These are phyloP conservation scores for Porpolomopsis calyptriformis DNA, from an alignment of 768 basidiomycete genomes.

Conservation along the genomic window DNA sequence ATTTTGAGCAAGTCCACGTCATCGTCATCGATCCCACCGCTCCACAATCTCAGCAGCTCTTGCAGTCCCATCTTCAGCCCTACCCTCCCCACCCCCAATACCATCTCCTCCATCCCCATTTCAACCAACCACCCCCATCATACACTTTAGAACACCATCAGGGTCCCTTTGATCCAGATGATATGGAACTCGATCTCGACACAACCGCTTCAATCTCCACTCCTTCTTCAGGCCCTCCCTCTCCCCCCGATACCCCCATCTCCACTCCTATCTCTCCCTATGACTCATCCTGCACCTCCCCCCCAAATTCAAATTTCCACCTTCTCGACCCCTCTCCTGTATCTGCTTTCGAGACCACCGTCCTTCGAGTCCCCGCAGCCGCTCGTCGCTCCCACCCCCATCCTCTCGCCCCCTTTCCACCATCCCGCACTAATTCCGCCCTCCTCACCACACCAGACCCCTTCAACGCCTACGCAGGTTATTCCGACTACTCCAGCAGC, in stretches of 20 bases:
- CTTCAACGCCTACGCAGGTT: constrained; percentile 62
- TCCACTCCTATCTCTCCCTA: constrained; percentile 37
- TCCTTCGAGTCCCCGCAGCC: constrained; percentile 10
- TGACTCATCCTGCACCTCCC: constrained; percentile 31
- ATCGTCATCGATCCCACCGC: constrained; percentile 46
- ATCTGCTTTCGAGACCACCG: constrained; percentile 42
- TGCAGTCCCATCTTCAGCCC: constrained; percentile 18
- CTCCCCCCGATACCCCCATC: constrained; percentile 42
- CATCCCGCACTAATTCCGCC: constrained; percentile 17
- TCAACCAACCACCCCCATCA: constrained; percentile 14
- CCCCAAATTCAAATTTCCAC: constrained; percentile 11
- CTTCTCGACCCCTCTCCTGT: constrained; percentile 24
- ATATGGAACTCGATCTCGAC: constrained; percentile 75
- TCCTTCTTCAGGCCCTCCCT: constrained; percentile 33
- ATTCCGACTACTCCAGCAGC: constrained; percentile 49
- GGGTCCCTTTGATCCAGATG: constrained; percentile 57
- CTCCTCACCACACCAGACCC: constrained; percentile 32
- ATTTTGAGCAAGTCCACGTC: constrained; percentile 87
- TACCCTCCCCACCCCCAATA: background rate
- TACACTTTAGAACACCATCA: constrained; percentile 13
- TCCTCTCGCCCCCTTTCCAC: constrained; percentile 17
- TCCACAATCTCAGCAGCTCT: constrained; percentile 28
- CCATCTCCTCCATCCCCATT: constrained; percentile 5
- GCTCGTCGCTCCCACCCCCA: constrained; percentile 6
- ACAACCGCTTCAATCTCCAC: constrained; percentile 17